Conservation (phyloP, 768 basidiomycete genomes). For the Lanmaoa rubissima region DNA sequence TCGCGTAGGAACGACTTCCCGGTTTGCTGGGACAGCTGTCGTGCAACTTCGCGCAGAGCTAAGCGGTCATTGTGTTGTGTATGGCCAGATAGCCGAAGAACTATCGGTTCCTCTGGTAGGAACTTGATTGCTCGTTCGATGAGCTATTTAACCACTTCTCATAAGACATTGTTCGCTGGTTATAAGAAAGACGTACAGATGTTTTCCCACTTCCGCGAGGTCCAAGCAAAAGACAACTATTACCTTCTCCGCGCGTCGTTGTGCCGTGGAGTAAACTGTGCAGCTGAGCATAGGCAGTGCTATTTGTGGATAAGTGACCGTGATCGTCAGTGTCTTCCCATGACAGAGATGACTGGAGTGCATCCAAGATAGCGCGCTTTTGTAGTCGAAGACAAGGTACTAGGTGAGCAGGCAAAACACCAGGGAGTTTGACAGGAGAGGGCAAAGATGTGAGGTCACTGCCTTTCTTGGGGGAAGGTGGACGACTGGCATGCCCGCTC, state of each 20-base stretch:
- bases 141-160: conserved; percentile 40
- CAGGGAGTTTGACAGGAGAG: conserved; percentile 23
- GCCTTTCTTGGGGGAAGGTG: conserved; percentile 17
- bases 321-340: conserved; percentile 32
- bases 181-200: conserved; percentile 40
- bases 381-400: conserved; percentile 50
- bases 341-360: conserved; percentile 37
- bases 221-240: conserved; percentile 87
- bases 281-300: conserved; percentile 54
- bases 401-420: conserved; percentile 41
- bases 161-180: conserved; percentile 1
- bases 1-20: conserved; percentile 53
- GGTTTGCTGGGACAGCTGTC: conserved; percentile 78
- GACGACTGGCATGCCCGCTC: conserved; percentile 8
- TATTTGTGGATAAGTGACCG: conserved; percentile 44
- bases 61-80: conserved; percentile 82
- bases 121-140: conserved; percentile 54
- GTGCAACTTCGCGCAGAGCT: conserved; percentile 90
- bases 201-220: conserved; percentile 88
- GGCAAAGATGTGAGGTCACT: not conserved
- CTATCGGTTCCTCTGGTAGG: conserved; percentile 53
- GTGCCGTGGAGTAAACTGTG: conserved; percentile 69
- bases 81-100: conserved; percentile 83
- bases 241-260: conserved; percentile 80
- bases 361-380: conserved; percentile 52